These are phyloP conservation scores for Bjerkandera adusta DNA, from an alignment of 1,284 basidiomycete species.

Conservation along the genomic window DNA sequence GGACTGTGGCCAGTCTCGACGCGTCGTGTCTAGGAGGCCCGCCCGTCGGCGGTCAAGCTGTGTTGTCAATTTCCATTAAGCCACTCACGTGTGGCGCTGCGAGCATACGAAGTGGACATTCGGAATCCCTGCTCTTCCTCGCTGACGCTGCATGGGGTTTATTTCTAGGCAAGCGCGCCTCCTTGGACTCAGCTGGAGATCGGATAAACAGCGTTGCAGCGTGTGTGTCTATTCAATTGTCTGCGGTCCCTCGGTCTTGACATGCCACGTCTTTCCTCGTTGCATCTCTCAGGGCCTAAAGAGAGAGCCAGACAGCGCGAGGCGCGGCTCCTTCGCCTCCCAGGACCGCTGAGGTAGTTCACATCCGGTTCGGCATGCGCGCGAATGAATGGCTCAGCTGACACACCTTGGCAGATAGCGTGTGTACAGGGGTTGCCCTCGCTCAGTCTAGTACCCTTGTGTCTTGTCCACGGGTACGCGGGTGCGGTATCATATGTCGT, in stretches of 20 bases:
- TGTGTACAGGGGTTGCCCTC: conserved; percentile 7
- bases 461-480: conserved; percentile 3
- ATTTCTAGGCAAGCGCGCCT: too few species aligned
- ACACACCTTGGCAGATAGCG: conserved; percentile 10
- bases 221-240: conserved; percentile 1
- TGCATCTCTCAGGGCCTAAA: conserved; percentile 4
- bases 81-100: too few species aligned
- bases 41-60: too few species aligned
- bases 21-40: too few species aligned
- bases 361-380: conserved; percentile 9
- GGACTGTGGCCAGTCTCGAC: too few species aligned
- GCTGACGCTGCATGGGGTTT: too few species aligned
- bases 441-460: conserved; percentile 2
- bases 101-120: too few species aligned
- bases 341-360: not conserved
- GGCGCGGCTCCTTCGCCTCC: not conserved
- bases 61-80: too few species aligned
- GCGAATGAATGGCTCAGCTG: conserved; percentile 12
- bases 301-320: not conserved
- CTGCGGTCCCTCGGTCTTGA: conserved; percentile 1
- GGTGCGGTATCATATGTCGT: conserved; percentile 10
- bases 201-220: not conserved
- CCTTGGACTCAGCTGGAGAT: too few species aligned
- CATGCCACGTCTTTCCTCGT: not conserved
- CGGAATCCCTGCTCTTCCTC: too few species aligned